Percentiles rank a stretch among this genome's conserved stretches.
Evolutionary conservation across 2,329 filamentous ascomycete species (phyloP).

Genomic region (Arthrobotrys musiformis): DNA sequence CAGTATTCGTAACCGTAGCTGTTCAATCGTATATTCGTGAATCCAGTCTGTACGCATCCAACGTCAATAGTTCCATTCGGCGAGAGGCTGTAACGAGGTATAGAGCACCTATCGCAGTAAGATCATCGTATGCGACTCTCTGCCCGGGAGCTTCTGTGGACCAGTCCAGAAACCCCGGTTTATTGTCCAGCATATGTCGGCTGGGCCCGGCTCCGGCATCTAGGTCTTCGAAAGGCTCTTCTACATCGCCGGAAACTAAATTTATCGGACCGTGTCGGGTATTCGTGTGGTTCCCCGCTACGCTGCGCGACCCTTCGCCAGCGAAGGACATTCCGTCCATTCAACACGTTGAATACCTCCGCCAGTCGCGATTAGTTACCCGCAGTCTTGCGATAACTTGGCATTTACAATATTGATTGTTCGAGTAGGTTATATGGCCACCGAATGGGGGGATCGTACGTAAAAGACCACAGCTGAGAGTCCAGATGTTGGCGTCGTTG

Average conservation of each 20-base stretch:
- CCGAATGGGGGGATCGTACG: background rate
- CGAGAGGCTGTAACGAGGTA: background rate
- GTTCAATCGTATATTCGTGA: constrained; percentile 96
- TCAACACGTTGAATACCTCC: constrained; percentile 18
- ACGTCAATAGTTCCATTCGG: constrained; percentile 21
- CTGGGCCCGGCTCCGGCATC: constrained; percentile 31
- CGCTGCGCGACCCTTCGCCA: constrained; percentile 51
- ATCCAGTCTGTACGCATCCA: constrained; percentile 78
- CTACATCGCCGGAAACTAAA: constrained; percentile 14
- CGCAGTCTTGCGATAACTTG: background rate
- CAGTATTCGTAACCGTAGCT: constrained; percentile 83
- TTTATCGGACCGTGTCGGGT: constrained; percentile 36
- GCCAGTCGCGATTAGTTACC: constrained; percentile 6
- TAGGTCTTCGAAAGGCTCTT: constrained; percentile 12
- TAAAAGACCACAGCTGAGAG: background rate
- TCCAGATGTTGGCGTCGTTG: background rate
- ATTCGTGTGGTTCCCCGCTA: constrained; percentile 31
- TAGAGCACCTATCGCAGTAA: constrained; percentile 78
- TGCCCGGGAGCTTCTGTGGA: constrained; percentile 87
- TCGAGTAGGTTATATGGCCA: background rate
- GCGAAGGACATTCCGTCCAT: constrained; percentile 40
- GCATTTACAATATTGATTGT: constrained; percentile 16
- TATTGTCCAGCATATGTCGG: constrained; percentile 29
- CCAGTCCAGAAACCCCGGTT: constrained; percentile 72
- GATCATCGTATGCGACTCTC: constrained; percentile 91